Evolutionary conservation across 164 flowering plant species (phyloP).

Genomic region (Kingdonia uniflora): DNA sequence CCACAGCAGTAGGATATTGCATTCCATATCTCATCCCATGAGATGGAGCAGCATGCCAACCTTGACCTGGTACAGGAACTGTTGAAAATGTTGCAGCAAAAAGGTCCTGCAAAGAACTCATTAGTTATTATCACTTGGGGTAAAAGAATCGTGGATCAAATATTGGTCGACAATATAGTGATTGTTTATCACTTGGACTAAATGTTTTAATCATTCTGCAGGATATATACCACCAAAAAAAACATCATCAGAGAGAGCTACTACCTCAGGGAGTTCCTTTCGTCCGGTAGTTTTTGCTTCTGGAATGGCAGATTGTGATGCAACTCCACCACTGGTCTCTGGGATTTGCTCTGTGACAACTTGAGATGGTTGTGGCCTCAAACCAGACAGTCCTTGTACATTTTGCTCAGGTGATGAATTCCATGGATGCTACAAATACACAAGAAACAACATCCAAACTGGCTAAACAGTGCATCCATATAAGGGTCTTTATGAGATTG

Average conservation of each 20-base stretch:
- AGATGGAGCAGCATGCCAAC: slow-evolving; percentile 58
- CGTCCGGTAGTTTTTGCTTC: slow-evolving; percentile 47
- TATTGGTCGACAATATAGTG: no score
- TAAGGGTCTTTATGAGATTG: no score
- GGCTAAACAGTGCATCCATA: no score
- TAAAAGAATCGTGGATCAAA: no score
- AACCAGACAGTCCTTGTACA: slow-evolving; percentile 27
- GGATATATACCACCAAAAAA: no score
- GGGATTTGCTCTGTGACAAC: slow-evolving; percentile 15
- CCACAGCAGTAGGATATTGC: slow-evolving; percentile 61
- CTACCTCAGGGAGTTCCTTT: slow-evolving; percentile 69
- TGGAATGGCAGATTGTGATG: slow-evolving; percentile 21
- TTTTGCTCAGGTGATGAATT: slow-evolving; percentile 24
- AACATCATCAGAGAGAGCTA: neutral
- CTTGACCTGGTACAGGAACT: slow-evolving; percentile 12
- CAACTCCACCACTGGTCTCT: slow-evolving; percentile 18
- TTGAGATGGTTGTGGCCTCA: slow-evolving; percentile 25
- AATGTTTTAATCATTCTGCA: no score
- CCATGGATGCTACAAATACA: slow-evolving; percentile 34
- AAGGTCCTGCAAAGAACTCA: slow-evolving; percentile 49
- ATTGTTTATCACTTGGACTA: no score
- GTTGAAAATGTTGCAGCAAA: slow-evolving; percentile 48
- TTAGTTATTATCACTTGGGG: neutral
- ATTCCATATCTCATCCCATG: slow-evolving; percentile 44
- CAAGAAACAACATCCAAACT: neutral